Evolutionary conservation across 257 asterid species (phyloP).

Genomic region (Solanum lycopersicoides): DNA sequence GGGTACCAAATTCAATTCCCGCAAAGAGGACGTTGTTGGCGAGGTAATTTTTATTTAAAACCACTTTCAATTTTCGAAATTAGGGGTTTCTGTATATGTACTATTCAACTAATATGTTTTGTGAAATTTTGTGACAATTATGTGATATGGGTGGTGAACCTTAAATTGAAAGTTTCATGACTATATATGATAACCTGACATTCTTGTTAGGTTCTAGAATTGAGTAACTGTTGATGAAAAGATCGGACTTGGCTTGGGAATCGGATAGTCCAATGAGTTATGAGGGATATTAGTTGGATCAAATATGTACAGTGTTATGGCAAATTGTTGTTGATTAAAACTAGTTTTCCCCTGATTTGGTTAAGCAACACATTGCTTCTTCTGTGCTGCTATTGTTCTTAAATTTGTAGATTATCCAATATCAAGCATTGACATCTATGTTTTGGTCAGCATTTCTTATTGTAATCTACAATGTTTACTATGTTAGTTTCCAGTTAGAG

Average conservation of each 20-base stretch:
- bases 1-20: slow-evolving; percentile 82
- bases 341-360: neutral
- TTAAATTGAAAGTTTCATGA: neutral
- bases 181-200: neutral
- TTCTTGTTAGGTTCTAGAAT: neutral
- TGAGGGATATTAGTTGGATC: neutral
- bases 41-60: slow-evolving; percentile 22
- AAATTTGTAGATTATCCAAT: neutral
- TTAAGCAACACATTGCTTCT: neutral
- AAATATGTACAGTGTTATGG: neutral
- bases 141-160: neutral
- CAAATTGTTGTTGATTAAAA: neutral
- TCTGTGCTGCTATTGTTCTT: neutral
- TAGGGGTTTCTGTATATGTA: neutral
- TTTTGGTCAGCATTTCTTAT: neutral
- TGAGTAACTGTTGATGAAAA: neutral
- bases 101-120: neutral
- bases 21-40: slow-evolving; percentile 75
- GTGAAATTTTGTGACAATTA: neutral
- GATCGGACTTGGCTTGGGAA: neutral
- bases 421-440: neutral
- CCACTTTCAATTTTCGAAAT: neutral
- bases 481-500: no score
- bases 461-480: neutral
- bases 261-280: neutral